These are phyloP conservation scores for Phytophthora tubulina DNA, from an alignment of 352 stramenopile genomes.

Conservation along the genomic window DNA sequence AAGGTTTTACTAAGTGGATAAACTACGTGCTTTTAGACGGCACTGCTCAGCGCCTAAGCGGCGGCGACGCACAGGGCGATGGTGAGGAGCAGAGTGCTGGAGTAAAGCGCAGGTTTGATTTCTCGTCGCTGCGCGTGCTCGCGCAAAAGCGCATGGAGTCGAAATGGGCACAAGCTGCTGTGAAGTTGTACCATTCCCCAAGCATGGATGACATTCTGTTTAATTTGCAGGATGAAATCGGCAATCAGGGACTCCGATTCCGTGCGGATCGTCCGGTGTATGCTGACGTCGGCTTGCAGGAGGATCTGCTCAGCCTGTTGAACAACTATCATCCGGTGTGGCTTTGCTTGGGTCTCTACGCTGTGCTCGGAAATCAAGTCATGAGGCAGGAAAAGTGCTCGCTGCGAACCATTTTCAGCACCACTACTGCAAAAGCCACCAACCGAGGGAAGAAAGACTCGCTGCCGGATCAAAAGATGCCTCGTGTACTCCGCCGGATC, in stretches of 20 bases:
- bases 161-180: slow-evolving; percentile 62
- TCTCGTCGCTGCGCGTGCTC: slow-evolving; percentile 75
- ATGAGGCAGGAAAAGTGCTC: slow-evolving; percentile 71
- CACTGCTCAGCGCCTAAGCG: slow-evolving; percentile 47
- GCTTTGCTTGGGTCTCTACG: slow-evolving; percentile 91
- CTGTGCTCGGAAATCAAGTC: slow-evolving; percentile 75
- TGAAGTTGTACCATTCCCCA: slow-evolving; percentile 67
- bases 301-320: slow-evolving; percentile 86
- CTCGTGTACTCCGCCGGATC: slow-evolving; percentile 61
- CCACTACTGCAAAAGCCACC: slow-evolving; percentile 20
- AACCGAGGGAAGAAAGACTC: slow-evolving; percentile 34
- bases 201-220: slow-evolving; percentile 66
- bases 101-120: slow-evolving; percentile 54
- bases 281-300: slow-evolving; percentile 90
- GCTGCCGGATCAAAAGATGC: slow-evolving; percentile 52
- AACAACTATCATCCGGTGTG: slow-evolving; percentile 94
- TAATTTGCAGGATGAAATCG: slow-evolving; percentile 80
- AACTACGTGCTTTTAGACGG: slow-evolving; percentile 86
- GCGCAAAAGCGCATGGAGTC: slow-evolving; percentile 80
- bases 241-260: slow-evolving; percentile 79
- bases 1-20: slow-evolving; percentile 89
- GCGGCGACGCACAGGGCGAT: slow-evolving; percentile 24
- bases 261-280: slow-evolving; percentile 90
- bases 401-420: slow-evolving; percentile 61
- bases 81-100: slow-evolving; percentile 16